Evolutionary conservation across 345 rosid genomes (phyloP).

Genomic region (Lepidium didymum): DNA sequence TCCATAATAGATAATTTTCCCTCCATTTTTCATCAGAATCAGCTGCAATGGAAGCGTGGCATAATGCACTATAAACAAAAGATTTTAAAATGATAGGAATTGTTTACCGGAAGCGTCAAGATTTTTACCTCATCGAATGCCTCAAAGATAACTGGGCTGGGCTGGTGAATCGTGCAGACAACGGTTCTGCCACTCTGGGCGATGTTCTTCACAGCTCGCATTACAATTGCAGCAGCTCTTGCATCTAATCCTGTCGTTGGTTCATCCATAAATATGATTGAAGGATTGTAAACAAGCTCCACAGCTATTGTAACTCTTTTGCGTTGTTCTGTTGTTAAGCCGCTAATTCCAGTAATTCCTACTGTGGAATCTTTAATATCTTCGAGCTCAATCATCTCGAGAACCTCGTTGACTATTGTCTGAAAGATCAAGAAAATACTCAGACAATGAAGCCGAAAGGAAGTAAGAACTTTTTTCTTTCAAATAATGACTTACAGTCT

Average conservation of each 20-base stretch:
- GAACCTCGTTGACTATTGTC: conserved; percentile 35
- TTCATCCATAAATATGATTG: conserved; percentile 48
- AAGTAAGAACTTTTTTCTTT: not conserved
- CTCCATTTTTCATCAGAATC: conserved; percentile 59
- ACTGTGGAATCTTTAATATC: conserved; percentile 34
- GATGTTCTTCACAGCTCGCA: conserved; percentile 43
- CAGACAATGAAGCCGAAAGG: not conserved
- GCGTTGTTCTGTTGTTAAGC: conserved; percentile 43
- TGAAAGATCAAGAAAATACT: conserved; percentile 8
- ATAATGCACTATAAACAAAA: not conserved
- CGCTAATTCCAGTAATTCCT: conserved; percentile 32
- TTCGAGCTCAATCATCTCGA: conserved; percentile 40
- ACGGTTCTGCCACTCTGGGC: conserved; percentile 38
- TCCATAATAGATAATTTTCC: conserved; percentile 46
- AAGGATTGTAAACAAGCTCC: conserved; percentile 44
- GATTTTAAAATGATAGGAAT: not conserved
- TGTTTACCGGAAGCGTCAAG: not conserved
- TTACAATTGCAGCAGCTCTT: conserved; percentile 48
- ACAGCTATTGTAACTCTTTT: conserved; percentile 42
- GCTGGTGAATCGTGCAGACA: conserved; percentile 50
- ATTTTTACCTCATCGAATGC: conserved; percentile 39
- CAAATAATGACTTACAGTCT: not conserved
- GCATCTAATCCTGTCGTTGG: conserved; percentile 48
- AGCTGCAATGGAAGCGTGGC: conserved; percentile 28
- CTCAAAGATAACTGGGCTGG: conserved; percentile 37